These are phyloP conservation scores for Mycena leptocephala DNA, from an alignment of 768 basidiomycete genomes.

Conservation along the genomic window DNA sequence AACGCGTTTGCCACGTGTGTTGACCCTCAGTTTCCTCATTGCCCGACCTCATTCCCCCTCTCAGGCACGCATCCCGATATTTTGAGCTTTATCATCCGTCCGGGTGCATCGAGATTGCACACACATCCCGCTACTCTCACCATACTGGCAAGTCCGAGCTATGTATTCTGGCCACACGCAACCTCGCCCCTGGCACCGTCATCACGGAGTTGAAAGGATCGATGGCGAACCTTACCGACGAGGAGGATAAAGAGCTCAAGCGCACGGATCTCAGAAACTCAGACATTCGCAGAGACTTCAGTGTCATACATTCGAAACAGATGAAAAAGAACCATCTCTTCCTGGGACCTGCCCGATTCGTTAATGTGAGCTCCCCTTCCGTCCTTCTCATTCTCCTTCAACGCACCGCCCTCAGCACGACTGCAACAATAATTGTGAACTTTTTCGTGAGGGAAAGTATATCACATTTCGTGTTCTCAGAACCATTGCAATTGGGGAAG, in stretches of 20 bases:
- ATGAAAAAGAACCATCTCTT: constrained; percentile 95
- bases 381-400: constrained; percentile 36
- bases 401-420: constrained; percentile 75
- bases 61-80: constrained; percentile 90
- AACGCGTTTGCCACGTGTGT: constrained; percentile 95
- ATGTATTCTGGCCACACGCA: constrained; percentile 88
- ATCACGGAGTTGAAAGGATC: constrained; percentile 93
- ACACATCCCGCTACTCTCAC: constrained; percentile 91
- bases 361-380: constrained; percentile 77
- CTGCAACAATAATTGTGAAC: constrained; percentile 90
- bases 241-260: constrained; percentile 90
- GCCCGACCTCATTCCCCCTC: constrained; percentile 38
- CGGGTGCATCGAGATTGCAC: constrained; percentile 90
- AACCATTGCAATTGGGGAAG: constrained; percentile 85
- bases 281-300: constrained; percentile 90
- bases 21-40: constrained; percentile 43
- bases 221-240: constrained; percentile 90
- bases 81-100: constrained; percentile 89
- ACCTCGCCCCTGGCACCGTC: constrained; percentile 77
- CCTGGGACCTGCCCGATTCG: constrained; percentile 92
- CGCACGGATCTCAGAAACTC: constrained; percentile 83
- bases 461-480: constrained; percentile 91
- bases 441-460: constrained; percentile 91
- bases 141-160: constrained; percentile 92
- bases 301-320: constrained; percentile 92